Evolutionary conservation across 2,329 filamentous ascomycete species (phyloP).

Genomic region (Aspergillus udagawae): DNA sequence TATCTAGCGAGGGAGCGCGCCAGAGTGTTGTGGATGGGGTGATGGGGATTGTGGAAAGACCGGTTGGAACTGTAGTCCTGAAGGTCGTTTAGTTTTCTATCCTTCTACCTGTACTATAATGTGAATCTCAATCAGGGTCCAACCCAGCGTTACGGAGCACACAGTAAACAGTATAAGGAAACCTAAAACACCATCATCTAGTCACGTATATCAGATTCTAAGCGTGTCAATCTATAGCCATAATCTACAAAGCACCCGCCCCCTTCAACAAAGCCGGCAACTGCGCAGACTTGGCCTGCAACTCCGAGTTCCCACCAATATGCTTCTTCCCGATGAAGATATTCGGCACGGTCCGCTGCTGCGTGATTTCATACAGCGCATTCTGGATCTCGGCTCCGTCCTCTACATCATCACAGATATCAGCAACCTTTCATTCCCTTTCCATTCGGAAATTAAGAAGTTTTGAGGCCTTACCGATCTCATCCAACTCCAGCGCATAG

Average conservation of each 20-base stretch:
- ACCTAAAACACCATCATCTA: no score
- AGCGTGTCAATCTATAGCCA: not conserved
- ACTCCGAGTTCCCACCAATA: slow-evolving; percentile 92
- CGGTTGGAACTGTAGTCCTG: slow-evolving; percentile 79
- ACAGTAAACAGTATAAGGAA: not conserved
- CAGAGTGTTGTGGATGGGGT: slow-evolving; percentile 81
- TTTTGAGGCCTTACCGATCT: slow-evolving; percentile 50
- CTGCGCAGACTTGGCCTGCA: slow-evolving; percentile 63
- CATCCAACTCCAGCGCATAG: slow-evolving; percentile 75
- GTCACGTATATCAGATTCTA: not conserved
- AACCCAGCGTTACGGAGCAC: not conserved
- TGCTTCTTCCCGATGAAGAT: slow-evolving; percentile 88
- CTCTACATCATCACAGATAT: slow-evolving; percentile 46
- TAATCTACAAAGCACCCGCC: slow-evolving; percentile 56
- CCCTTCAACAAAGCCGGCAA: slow-evolving; percentile 62
- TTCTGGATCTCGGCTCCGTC: slow-evolving; percentile 81
- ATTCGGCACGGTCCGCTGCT: slow-evolving; percentile 90
- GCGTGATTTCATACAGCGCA: slow-evolving; percentile 73
- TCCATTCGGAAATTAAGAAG: no score
- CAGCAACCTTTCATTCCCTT: not conserved
- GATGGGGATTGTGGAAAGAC: slow-evolving; percentile 81
- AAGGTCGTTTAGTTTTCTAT: slow-evolving; percentile 54
- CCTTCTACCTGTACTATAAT: not conserved
- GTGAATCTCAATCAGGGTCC: not conserved
- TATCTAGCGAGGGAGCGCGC: slow-evolving; percentile 78